Conservation (phyloP, 2,329 filamentous ascomycete species). For the Colletotrichum sp. region DNA sequence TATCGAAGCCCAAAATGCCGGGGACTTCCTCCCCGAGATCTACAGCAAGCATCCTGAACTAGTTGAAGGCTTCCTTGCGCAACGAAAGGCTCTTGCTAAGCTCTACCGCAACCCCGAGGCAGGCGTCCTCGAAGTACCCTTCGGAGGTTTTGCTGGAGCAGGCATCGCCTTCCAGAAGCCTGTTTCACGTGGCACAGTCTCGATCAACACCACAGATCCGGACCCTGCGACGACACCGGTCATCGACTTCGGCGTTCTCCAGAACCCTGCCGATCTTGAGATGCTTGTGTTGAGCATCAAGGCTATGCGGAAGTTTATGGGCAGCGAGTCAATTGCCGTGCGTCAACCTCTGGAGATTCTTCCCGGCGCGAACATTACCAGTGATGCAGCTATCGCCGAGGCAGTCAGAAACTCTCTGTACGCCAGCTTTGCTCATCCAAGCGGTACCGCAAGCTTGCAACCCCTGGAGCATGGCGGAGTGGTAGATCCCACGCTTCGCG, state of each 20-base stretch:
- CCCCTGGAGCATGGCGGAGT: conserved; percentile 42
- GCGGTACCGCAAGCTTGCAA: conserved; percentile 54
- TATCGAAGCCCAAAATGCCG: conserved; percentile 35
- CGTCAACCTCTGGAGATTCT: background rate
- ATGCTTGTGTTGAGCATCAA: conserved; percentile 32
- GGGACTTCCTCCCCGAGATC: conserved; percentile 34
- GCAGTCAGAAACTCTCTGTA: background rate
- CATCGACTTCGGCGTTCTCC: conserved; percentile 42
- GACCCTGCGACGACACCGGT: conserved; percentile 37
- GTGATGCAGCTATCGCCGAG: background rate
- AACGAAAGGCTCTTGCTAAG: conserved; percentile 34
- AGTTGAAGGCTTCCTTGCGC: conserved; percentile 40
- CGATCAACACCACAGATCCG: conserved; percentile 32
- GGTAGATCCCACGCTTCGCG: conserved; percentile 31
- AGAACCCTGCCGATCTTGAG: conserved; percentile 41
- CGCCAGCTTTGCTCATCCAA: conserved; percentile 38
- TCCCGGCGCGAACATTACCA: conserved; percentile 2
- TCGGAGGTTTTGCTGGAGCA: conserved; percentile 34
- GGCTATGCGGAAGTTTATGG: conserved; percentile 36
- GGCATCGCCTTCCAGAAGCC: conserved; percentile 40
- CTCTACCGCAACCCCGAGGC: conserved; percentile 31
- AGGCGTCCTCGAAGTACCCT: conserved; percentile 29
- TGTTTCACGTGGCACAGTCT: conserved; percentile 43
- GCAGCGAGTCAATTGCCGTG: background rate
- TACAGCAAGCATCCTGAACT: conserved; percentile 32